phyloP scores from a whole-genome alignment of 108 stramenopile species.

The Parietichytrium sp. region DNA sequence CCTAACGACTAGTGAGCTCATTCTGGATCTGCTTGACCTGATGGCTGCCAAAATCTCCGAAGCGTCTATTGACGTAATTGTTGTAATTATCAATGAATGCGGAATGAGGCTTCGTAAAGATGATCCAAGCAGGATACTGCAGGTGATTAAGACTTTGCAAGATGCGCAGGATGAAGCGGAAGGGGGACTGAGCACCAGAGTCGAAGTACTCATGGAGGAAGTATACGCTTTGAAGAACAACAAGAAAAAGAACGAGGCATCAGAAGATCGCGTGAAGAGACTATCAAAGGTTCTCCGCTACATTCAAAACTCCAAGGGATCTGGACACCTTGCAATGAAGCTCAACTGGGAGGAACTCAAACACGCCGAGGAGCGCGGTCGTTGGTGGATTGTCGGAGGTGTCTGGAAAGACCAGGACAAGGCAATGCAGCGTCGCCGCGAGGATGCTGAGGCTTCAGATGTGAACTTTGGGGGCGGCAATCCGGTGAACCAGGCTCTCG shows the following conservation, averaged over 20 bases:
- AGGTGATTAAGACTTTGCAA: not conserved
- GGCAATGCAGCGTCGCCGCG: constrained; percentile 19
- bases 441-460: not conserved
- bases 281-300: not conserved
- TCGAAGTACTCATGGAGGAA: not conserved
- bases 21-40: constrained; percentile 23
- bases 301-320: not conserved
- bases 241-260: constrained; percentile 14
- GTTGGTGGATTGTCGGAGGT: constrained; percentile 37
- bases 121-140: not conserved
- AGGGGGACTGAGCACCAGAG: not conserved
- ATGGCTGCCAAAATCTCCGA: not conserved
- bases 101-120: not conserved
- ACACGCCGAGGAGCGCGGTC: constrained; percentile 36
- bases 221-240: constrained; percentile 24
- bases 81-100: constrained; percentile 24
- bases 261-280: constrained; percentile 22
- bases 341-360: constrained; percentile 13
- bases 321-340: not conserved
- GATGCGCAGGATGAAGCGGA: not conserved
- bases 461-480: not conserved
- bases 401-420: constrained; percentile 25
- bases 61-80: not conserved
- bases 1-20: not conserved
- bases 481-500: not conserved